These are phyloP conservation scores for Lachnum nothofagi DNA, from an alignment of 2,329 filamentous ascomycete species.

Conservation along the genomic window DNA sequence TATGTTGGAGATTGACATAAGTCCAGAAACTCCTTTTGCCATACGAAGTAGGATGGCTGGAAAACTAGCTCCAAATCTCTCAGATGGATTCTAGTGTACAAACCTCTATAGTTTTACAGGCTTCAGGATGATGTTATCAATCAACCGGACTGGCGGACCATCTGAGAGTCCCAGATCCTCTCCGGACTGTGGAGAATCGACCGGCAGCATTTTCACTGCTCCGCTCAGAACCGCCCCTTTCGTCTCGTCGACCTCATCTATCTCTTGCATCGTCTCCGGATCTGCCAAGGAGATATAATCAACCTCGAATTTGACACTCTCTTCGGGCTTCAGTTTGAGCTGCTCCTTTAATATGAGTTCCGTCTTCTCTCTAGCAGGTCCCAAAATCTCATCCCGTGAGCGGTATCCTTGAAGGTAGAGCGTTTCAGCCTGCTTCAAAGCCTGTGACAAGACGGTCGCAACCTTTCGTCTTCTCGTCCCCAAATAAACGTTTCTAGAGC, in stretches of 20 bases:
- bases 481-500: conserved; percentile 90
- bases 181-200: conserved; percentile 63
- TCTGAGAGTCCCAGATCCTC: conserved; percentile 72
- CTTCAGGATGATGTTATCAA: conserved; percentile 82
- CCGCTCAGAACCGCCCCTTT: conserved; percentile 82
- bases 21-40: no score
- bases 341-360: conserved; percentile 56
- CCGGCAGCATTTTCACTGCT: conserved; percentile 80
- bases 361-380: conserved; percentile 60
- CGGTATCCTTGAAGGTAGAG: conserved; percentile 52
- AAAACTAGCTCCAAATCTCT: no score
- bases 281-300: conserved; percentile 93
- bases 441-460: conserved; percentile 66
- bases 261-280: conserved; percentile 74
- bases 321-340: conserved; percentile 47
- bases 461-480: conserved; percentile 66
- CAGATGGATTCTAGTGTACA: no score
- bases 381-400: conserved; percentile 63
- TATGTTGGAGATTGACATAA: no score
- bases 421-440: conserved; percentile 65
- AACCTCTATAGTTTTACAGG: conserved; percentile 30
- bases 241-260: conserved; percentile 62
- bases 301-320: conserved; percentile 70
- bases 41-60: no score
- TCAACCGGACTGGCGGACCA: conserved; percentile 74